Base-by-base conservation (phyloP, 2,329 filamentous ascomycete species). In the Drechslerella stenobrocha region DNA sequence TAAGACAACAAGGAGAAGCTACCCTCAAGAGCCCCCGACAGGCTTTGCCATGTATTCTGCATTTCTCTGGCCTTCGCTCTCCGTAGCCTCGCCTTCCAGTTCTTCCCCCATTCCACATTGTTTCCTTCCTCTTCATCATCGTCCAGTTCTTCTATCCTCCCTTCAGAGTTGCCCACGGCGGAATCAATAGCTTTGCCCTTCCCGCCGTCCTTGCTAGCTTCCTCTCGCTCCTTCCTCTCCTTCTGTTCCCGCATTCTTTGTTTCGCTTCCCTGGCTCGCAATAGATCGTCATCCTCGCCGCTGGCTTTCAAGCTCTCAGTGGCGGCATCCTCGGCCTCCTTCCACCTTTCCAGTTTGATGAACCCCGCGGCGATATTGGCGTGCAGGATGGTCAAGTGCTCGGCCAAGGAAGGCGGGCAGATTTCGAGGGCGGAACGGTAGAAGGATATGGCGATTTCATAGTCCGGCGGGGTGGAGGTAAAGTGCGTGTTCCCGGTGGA, bases 31-130 rank as follows among this genome's bases (percentile, higher is more conserved):
- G 64, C 37, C 2, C 57, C 57, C 2, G 57, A 30, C 2, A 69
- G 51, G 24, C 57, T 63, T 32, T 63, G 63, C 64, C 64, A 69
- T 22, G 56, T 57, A 37, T 47, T 28, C 52, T 69, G 64, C 64
- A 69, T 69, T 52, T 69, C 64, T 32, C 64, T 57, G 3, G 64
- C 64, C 26, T 69, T 69, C n/a, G 64, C 64, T 20, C 64, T 61
- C 15, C 64, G 57, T 45, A 69, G 26, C 18, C 64, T 37, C 2
- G 64, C 64, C 47, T 69, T 69, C 64, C 64, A 69, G 45, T 69
- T 69, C 34, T 63, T 63, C n/a, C 57, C 64, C 64, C 58, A 63
- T 20, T 69, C 52, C 8, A 69, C 42, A 6, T 18, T 45, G n/a
- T 51, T 45, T 35, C 57, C 52, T 0, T 47, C 57, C 7, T 70